Conservation (phyloP, 768 basidiomycete species). For the Amanita inopinata region DNA sequence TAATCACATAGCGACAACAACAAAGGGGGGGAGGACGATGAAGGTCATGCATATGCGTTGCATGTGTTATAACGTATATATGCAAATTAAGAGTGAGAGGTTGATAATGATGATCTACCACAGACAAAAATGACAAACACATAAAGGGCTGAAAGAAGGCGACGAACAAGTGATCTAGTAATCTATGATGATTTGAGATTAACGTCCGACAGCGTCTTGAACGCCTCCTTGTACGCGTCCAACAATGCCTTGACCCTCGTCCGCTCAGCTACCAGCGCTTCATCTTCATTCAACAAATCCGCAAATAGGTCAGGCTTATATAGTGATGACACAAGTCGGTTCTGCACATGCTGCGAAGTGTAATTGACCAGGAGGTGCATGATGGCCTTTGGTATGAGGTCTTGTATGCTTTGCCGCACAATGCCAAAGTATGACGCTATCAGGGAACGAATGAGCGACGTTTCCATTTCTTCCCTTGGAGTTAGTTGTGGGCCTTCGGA, state of each 20-base stretch:
- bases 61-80: no score
- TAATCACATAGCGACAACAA: no score
- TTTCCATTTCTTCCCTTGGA: conserved; percentile 93
- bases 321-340: conserved; percentile 84
- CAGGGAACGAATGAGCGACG: conserved; percentile 84
- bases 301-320: conserved; percentile 93
- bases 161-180: not conserved
- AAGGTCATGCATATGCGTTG: no score
- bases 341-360: conserved; percentile 95
- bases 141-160: not conserved
- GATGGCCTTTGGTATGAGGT: conserved; percentile 94
- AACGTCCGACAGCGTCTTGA: conserved; percentile 79
- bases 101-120: not conserved
- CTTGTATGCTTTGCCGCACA: conserved; percentile 93
- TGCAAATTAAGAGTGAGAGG: no score
- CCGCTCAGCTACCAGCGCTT: conserved; percentile 88
- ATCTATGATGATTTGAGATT: conserved; percentile 55
- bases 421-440: conserved; percentile 96
- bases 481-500: conserved; percentile 59
- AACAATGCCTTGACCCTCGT: conserved; percentile 88
- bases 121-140: not conserved
- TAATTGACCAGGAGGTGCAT: conserved; percentile 98
- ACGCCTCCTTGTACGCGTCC: conserved; percentile 94
- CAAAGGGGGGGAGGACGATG: no score
- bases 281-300: conserved; percentile 91